A percentile compares a stretch with the other conserved stretches of the same genome.
Evolutionary conservation across 257 asterid genomes (phyloP).

Genomic region (Misopates orontium): DNA sequence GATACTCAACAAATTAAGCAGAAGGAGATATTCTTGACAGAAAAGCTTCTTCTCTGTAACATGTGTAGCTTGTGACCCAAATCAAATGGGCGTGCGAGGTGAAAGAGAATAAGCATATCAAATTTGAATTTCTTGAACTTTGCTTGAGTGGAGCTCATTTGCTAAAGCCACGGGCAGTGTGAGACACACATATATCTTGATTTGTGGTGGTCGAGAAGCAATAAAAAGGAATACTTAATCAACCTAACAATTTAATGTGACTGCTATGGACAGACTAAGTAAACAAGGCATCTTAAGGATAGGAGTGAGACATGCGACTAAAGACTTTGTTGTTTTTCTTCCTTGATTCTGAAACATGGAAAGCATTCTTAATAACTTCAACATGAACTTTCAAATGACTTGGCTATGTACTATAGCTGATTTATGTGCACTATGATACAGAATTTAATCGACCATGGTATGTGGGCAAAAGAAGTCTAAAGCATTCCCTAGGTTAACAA

Average conservation of each 20-base stretch:
- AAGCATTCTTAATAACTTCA: constrained; percentile 5
- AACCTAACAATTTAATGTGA: too few species aligned
- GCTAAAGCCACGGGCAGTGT: not conserved
- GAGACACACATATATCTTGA: not conserved
- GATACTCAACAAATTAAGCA: constrained; percentile 9
- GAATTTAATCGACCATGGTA: not conserved
- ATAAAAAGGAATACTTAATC: too few species aligned
- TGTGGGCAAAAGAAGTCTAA: constrained; percentile 18
- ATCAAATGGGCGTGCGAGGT: constrained; percentile 9
- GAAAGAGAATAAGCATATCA: constrained; percentile 12
- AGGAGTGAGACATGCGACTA: not conserved
- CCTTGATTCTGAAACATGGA: constrained; percentile 20
- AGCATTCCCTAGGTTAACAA: constrained; percentile 14
- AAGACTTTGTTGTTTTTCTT: constrained; percentile 3
- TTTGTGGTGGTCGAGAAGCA: too few species aligned
- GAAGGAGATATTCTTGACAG: constrained; percentile 4
- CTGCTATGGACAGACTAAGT: not conserved
- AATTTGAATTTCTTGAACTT: constrained; percentile 6
- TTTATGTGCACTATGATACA: not conserved
- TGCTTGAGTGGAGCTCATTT: constrained; percentile 6
- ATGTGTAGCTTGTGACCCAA: constrained; percentile 7
- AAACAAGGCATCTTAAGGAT: not conserved
- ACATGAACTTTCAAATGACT: not conserved
- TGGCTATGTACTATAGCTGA: too few species aligned
- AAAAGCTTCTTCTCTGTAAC: not conserved